Base-by-base conservation (phyloP, 441 rosid species). In the Aleurites moluccanus region DNA sequence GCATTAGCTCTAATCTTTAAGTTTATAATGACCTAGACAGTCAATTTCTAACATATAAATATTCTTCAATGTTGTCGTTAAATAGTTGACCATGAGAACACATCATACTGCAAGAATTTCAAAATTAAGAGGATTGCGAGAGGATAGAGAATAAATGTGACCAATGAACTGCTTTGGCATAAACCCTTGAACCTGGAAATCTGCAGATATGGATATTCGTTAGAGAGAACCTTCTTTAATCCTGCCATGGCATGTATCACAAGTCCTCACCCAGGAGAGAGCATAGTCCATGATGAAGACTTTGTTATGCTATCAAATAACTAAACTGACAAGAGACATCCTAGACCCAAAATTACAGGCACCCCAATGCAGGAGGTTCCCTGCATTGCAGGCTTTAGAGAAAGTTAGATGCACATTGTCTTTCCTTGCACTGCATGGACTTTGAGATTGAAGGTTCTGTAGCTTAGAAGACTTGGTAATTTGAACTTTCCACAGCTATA, bases 141-240 rank as follows among this genome's bases (percentile, higher is more conserved):
- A 62, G 28, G 28, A 21, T 23, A 56, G 61, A 56, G 13, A 56
- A 56, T 35, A 2, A 38, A 38, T 38, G 40, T 9, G 0, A 6
- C 38, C 4, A 56, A 56, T 7, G 28, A 7, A 21, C 9, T 21
- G 30, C 13, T 9, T 56, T 2, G 61, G 30, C 30, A 6, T 23
- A 9, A 56, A n/a, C 28, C 44, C n/a, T 16, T 63, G 66, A 64
- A 64, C 68, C 47, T 64, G 16, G 50, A 64, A 64, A 64, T 42
- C 7, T 25, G 14, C 23, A 40, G n/a, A 16, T 13, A 62, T 33
- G 66, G 45, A 18, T 14, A 16, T 62, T 62, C n/a, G 33, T 33
- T 8, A 16, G 7, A 64, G 25, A 47, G 49, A 9, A 38, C 50
- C 7, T 64, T 64, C 27, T 20, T 18, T 13, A n/a, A 64, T 2